Percentiles rank a stretch among this genome's conserved stretches.
These are phyloP conservation scores for Xylaria longipes DNA, from an alignment of 495 filamentous ascomycete genomes.

Conservation along the genomic window DNA sequence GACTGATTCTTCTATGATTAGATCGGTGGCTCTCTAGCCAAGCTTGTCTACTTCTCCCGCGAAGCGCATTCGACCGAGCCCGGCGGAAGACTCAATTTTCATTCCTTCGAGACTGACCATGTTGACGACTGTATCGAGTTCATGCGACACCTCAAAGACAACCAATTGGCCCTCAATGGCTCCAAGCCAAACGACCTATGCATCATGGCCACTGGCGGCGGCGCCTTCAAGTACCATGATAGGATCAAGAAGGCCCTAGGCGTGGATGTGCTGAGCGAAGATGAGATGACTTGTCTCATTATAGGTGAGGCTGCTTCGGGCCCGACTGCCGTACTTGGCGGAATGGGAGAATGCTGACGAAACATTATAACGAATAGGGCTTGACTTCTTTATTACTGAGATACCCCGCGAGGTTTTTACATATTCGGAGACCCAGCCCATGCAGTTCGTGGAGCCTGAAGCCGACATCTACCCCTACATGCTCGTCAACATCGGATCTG, in stretches of 20 bases:
- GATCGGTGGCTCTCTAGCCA: conserved; percentile 95
- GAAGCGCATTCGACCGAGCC: conserved; percentile 78
- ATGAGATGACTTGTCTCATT: conserved; percentile 99
- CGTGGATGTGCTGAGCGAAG: conserved; percentile 87
- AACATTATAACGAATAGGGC: conserved; percentile 57
- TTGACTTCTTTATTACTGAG: conserved; percentile 98
- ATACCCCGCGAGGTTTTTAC: conserved; percentile 97
- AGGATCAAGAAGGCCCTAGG: conserved; percentile 79
- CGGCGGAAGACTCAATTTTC: conserved; percentile 90
- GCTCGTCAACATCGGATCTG: conserved; percentile 98
- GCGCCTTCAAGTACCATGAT: conserved; percentile 95
- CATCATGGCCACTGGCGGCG: conserved; percentile 94
- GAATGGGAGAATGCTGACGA: background rate
- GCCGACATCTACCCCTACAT: conserved; percentile 92
- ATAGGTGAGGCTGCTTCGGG: conserved; percentile 62
- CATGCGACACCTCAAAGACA: conserved; percentile 79
- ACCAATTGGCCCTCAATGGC: conserved; percentile 77
- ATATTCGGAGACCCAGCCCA: conserved; percentile 86
- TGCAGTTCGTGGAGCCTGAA: conserved; percentile 76
- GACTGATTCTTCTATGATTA: conserved; percentile 44
- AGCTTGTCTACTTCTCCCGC: conserved; percentile 95
- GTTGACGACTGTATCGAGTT: conserved; percentile 92
- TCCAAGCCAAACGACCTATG: conserved; percentile 68
- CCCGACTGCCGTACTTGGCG: background rate
- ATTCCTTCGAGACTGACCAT: conserved; percentile 92